A percentile compares a stretch with the other conserved stretches of the same genome.
Evolutionary conservation across 441 rosid species (phyloP).

Genomic region (Viola pubescens): DNA sequence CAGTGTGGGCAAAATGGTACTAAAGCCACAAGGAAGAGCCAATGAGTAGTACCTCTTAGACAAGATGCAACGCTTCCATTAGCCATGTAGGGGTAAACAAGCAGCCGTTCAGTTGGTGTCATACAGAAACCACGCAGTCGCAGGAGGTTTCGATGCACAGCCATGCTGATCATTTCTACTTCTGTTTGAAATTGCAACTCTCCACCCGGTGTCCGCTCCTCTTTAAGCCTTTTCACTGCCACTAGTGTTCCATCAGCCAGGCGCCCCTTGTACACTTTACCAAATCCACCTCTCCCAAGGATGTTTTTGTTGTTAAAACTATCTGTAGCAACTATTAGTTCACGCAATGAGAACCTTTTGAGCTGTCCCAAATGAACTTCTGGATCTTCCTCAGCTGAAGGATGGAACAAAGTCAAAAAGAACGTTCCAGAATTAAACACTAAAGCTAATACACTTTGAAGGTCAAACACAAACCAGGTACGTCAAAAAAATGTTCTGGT

Average conservation of each 20-base stretch:
- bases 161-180: slow-evolving; percentile 93
- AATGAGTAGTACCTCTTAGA: slow-evolving; percentile 52
- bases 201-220: slow-evolving; percentile 83
- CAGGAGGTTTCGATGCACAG: slow-evolving; percentile 79
- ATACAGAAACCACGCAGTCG: slow-evolving; percentile 80
- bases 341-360: slow-evolving; percentile 79
- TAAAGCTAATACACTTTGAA: slow-evolving; percentile 2
- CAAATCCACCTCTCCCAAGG: slow-evolving; percentile 88
- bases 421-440: not conserved
- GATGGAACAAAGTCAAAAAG: slow-evolving; percentile 9
- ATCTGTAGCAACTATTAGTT: slow-evolving; percentile 84
- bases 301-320: slow-evolving; percentile 78
- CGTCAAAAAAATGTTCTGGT: slow-evolving; percentile 71
- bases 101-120: slow-evolving; percentile 82
- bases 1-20: not conserved
- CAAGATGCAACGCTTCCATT: slow-evolving; percentile 93
- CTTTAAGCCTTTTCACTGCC: slow-evolving; percentile 87
- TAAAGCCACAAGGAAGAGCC: not conserved
- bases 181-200: slow-evolving; percentile 89
- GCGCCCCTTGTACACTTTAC: slow-evolving; percentile 87
- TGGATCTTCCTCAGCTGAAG: slow-evolving; percentile 82
- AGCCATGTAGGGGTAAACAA: slow-evolving; percentile 94
- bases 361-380: slow-evolving; percentile 86
- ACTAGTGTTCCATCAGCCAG: slow-evolving; percentile 84
- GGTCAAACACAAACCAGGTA: slow-evolving; percentile 54